Conservation (phyloP, 2,329 filamentous ascomycete genomes). For the Pseudofabraea citricarpa region DNA sequence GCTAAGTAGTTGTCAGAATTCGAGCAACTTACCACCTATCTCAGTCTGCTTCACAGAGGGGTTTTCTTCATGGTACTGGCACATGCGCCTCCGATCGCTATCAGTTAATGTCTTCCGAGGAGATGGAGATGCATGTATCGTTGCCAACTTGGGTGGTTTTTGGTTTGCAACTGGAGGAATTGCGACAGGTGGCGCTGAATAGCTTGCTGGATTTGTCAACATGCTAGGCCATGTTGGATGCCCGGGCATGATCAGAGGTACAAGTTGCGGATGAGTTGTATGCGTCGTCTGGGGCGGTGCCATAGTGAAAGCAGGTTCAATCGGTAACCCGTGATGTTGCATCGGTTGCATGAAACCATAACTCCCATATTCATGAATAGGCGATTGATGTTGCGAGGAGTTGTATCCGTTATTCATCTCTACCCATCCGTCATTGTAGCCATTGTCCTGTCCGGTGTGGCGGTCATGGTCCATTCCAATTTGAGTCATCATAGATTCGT, state of each 20-base stretch:
- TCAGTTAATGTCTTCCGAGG: constrained; percentile 87
- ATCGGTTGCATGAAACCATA: constrained; percentile 57
- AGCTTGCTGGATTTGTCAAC: constrained; percentile 66
- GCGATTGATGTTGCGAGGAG: constrained; percentile 59
- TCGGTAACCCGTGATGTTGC: constrained; percentile 54
- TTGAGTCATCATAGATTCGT: constrained; percentile 31
- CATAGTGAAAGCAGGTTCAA: constrained; percentile 51
- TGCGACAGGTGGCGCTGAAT: constrained; percentile 52
- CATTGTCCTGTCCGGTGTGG: constrained; percentile 23
- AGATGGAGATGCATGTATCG: constrained; percentile 51
- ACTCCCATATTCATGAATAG: constrained; percentile 63
- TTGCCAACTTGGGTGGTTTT: constrained; percentile 40
- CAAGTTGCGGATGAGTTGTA: constrained; percentile 49
- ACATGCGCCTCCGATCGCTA: constrained; percentile 88
- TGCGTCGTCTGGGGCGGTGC: constrained; percentile 49
- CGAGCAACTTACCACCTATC: constrained; percentile 80
- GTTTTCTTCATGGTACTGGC: constrained; percentile 85
- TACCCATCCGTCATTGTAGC: constrained; percentile 47
- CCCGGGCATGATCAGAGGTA: constrained; percentile 68
- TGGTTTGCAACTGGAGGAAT: constrained; percentile 42
- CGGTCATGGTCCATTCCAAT: constrained; percentile 30
- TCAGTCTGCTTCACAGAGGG: constrained; percentile 91
- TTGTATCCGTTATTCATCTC: constrained; percentile 40
- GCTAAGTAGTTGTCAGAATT: too few species aligned
- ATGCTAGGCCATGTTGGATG: constrained; percentile 74